Evolutionary conservation across 805 yeast genomes (phyloP).

Genomic region (Pichia thaimueangensis): DNA sequence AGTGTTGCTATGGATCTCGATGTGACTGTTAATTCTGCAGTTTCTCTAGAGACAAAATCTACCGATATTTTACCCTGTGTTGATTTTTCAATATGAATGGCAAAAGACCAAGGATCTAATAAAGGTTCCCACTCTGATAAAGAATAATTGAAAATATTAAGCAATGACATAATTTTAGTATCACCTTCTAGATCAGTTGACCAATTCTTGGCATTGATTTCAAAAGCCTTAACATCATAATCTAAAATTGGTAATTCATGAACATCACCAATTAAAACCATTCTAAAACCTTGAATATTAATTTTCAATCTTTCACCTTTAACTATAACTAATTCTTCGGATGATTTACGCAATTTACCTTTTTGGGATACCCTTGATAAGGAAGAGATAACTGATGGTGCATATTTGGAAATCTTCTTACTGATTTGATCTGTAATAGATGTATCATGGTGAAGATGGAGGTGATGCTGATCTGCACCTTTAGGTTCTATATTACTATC

Average conservation of each 20-base stretch:
- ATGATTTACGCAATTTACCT: conserved; percentile 8
- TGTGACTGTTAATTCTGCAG: conserved; percentile 76
- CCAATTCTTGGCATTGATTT: conserved; percentile 71
- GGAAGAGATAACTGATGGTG: conserved; percentile 58
- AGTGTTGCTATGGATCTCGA: conserved; percentile 73
- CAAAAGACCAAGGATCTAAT: conserved; percentile 80
- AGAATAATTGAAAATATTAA: conserved; percentile 81
- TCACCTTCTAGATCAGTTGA: conserved; percentile 73
- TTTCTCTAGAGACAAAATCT: conserved; percentile 67
- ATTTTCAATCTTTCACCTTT: conserved; percentile 65
- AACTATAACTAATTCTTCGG: conserved; percentile 38
- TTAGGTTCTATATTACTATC: conserved; percentile 12
- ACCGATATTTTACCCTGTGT: conserved; percentile 43
- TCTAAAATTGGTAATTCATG: conserved; percentile 88
- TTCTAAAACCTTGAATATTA: conserved; percentile 65
- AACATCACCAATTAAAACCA: conserved; percentile 83
- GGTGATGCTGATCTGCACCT: conserved; percentile 10
- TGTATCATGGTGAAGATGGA: conserved; percentile 6
- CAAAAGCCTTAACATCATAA: conserved; percentile 64
- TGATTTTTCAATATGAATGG: conserved; percentile 56
- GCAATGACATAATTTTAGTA: conserved; percentile 54
- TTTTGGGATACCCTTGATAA: conserved; percentile 33
- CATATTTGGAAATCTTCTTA: conserved; percentile 53
- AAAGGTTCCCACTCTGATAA: conserved; percentile 94
- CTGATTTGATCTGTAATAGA: conserved; percentile 59